Conservation (phyloP, 306 rosid species). For the Leucaena leucocephala region DNA sequence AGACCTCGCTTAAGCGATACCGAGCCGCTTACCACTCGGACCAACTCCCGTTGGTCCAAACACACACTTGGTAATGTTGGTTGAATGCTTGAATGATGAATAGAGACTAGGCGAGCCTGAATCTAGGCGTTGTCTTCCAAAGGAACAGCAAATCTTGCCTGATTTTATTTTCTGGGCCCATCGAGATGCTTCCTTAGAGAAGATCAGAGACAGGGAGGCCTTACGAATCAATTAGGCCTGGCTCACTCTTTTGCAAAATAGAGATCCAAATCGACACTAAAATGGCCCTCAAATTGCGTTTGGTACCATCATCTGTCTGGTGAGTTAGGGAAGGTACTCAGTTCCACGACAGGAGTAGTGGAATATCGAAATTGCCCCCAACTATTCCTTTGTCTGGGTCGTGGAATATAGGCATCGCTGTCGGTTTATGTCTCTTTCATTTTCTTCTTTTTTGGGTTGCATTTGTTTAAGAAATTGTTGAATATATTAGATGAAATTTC, state of each 20-base stretch:
- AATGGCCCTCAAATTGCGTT: too few species aligned
- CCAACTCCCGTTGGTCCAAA: too few species aligned
- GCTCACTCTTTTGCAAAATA: background rate
- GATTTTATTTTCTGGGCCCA: background rate
- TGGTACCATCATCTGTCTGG: too few species aligned
- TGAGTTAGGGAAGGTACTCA: too few species aligned
- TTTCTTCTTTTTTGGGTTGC: background rate
- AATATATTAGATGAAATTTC: background rate
- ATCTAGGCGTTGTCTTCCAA: background rate
- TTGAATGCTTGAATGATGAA: background rate
- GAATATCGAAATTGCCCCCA: background rate
- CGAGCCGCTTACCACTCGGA: too few species aligned
- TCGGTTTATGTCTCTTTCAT: background rate
- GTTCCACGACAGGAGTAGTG: background rate
- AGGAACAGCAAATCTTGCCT: background rate
- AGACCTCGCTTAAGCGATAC: too few species aligned
- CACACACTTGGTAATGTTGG: background rate
- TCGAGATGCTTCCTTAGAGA: background rate
- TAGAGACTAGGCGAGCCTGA: background rate
- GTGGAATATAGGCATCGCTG: background rate
- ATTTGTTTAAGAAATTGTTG: background rate
- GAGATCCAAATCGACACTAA: too few species aligned
- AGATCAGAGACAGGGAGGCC: background rate
- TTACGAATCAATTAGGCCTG: background rate
- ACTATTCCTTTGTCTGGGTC: background rate